Evolutionary conservation across 805 yeast species (phyloP), one percentile per base, ranked within the genome.

Genomic region (Starmerella tilneyi): DNA sequence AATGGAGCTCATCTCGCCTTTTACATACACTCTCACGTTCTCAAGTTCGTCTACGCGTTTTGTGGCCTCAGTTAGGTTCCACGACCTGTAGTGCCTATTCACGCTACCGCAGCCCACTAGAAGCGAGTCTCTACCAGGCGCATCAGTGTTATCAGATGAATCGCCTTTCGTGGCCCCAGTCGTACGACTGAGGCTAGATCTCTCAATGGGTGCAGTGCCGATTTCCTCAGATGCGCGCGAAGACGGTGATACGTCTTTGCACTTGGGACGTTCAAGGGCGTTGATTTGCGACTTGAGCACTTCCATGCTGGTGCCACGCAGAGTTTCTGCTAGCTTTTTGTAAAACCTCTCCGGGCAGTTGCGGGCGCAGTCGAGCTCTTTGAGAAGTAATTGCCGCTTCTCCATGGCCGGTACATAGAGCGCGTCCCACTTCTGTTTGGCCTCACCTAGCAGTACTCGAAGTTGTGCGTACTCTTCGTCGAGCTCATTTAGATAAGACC

Each of bases 331-430:
- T 6, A 36, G n/a, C n/a, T n/a, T 13, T n/a, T 28, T 22, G 13
- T 23, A 36, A 22, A 23, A 36, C 9, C 15, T 5, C 4, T 23
- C 30, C 11, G 40, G 15, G 9, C 43, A 28, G 27, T 24, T 13
- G 9, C 27, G 22, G 4, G 53, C 53, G 20, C 35, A 19, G 15
- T 47, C 30, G 20, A 52, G 40, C 39, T 52, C 49, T 9, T 27
- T 16, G 13, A 30, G 28, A 12, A 45, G 36, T 12, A 12, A 15
- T 9, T 43, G 46, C 19, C 48, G 45, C 24, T 13, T 23, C 19
- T 42, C 53, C 6, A 45, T 12, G 3, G 55, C 55, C 2, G 54
- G 48, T 1, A 41, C 40, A 24, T 52, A 52, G n/a, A 36, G 31
- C 2, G 22, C 11, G 9, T 41, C 21, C 52, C 52, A 52, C 7